Evolutionary conservation across 768 basidiomycete genomes (phyloP), one percentile per base, ranked within the genome.

Genomic region (Auriscalpium microsporum): DNA sequence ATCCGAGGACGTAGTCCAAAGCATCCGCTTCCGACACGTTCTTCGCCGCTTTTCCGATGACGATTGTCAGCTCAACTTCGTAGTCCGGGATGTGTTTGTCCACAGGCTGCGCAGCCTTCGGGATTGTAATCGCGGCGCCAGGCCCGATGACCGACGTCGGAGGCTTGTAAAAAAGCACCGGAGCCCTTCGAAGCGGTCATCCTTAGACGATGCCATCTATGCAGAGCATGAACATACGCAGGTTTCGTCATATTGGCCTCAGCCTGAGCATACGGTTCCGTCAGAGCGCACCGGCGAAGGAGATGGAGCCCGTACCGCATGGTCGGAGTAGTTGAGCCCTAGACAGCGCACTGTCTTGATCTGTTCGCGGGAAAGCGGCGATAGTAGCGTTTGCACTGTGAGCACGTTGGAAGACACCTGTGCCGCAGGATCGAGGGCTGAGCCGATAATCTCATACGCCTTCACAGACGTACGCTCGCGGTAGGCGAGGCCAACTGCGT

Each of bases 261-360:
- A 1, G 78, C 81, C 86, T 88, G 55, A n/a, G 40, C 44, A 10
- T 28, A 7, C 35, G 28, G 4, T 36, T 54, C 36, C 40, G 17
- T 47, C 13, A 47, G n/a, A 42, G 16, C 47, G 46, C 14, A n/a
- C 9, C 10, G 38, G 8, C 21, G 16, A 13, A 8, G n/a, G 35
- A 28, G 16, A 21, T 11, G 42, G 23, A 37, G 17, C 68, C 78
- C 57, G 62, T 75, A 79, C 89, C 8, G 90, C 90, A 71, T 91
- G 88, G 62, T 90, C 88, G n/a, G 78, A 78, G 65, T 92, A 92
- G 66, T 92, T 92, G 48, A 92, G 70, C 0, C 89, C 89, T 11
- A 92, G 70, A 69, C 87, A 90, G 10, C 89, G 78, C 28, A 88
- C 86, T 3, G 84, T 70, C 57, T 80, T 81, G 58, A 90, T 74